Base-by-base conservation (phyloP, 2,329 filamentous ascomycete species). In the Lachnellula occidentalis region DNA sequence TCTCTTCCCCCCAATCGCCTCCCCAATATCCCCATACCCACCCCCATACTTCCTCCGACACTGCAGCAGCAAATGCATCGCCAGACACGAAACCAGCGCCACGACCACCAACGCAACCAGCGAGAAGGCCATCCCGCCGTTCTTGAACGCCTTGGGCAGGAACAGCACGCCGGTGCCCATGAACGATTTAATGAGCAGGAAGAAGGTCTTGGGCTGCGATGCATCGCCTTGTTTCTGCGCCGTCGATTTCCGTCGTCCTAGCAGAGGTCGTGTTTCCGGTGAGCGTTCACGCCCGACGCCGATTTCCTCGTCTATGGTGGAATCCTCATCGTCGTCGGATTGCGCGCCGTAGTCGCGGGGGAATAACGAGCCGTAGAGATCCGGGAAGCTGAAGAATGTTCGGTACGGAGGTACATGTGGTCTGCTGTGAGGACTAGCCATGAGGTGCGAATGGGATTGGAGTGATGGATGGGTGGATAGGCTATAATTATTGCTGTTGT, bases 1-100 rank as follows among this genome's bases (percentile, higher is more conserved):
- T 78, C 86, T 90, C 60, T 86, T 87, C 57, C 92, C 92, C 69
- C 92, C 97, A 31, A 97, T 79, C 37, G 88, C 83, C 47, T 88
- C 90, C 49, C 92, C 92, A 74, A 97, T 95, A 66, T 96, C 92
- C 71, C 92, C 92, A 73, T 96, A 97, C 1, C 92, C 96, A 22
- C 89, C 90, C 42, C 58, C 58, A 34, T 59, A 57, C 37, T 55
- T 53, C 21, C 51, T 49, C 90, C 87, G 37, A 96, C 81, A 69
- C 84, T 87, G 50, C 94, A 77, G 42, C 90, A 86, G 3, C 89
- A 92, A 55, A 85, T 86, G 59, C 95, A 90, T 45, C 96, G 81
- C 19, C 96, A 79, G 45, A 96, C 90, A 73, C 95, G 97, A 75
- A 90, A 96, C 75, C 95, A 95, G 72, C 94, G 97, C 70, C 89